Evolutionary conservation across 2,329 filamentous ascomycete species (phyloP).

Genomic region (Neopestalotiopsis sp.): DNA sequence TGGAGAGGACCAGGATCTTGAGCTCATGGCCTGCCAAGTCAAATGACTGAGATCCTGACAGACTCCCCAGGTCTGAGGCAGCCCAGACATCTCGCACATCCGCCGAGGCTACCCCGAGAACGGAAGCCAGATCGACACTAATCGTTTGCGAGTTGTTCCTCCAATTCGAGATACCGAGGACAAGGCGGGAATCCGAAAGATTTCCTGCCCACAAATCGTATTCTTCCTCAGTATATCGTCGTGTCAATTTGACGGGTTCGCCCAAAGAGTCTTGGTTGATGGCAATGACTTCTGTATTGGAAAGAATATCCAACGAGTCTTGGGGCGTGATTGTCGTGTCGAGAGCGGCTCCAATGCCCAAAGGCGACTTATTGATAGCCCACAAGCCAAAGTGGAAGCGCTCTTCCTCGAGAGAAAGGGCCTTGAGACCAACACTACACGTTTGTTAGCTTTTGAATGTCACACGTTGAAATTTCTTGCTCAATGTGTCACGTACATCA

Average conservation of each 20-base stretch:
- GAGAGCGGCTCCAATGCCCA: constrained; percentile 52
- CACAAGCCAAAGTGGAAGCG: constrained; percentile 58
- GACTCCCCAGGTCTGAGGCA: constrained; percentile 34
- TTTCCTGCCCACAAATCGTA: constrained; percentile 58
- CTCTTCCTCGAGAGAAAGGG: constrained; percentile 51
- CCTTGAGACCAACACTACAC: constrained; percentile 49
- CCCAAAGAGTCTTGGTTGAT: constrained; percentile 63
- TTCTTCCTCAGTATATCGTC: constrained; percentile 51
- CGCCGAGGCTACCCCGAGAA: constrained; percentile 45
- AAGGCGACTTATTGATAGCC: constrained; percentile 56
- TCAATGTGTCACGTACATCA: constrained; percentile 41
- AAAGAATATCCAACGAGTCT: constrained; percentile 47
- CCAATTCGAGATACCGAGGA: constrained; percentile 57
- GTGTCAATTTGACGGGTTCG: constrained; percentile 53
- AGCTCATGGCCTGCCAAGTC: constrained; percentile 44
- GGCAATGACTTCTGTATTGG: constrained; percentile 58
- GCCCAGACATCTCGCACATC: constrained; percentile 46
- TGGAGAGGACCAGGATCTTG: constrained; percentile 42
- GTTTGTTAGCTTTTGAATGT: neutral
- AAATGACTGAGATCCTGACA: constrained; percentile 38
- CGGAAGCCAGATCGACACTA: constrained; percentile 45
- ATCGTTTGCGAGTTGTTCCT: constrained; percentile 46
- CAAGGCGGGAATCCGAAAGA: constrained; percentile 46
- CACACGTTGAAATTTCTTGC: too few species aligned
- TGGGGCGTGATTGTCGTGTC: constrained; percentile 41